Conservation (phyloP, 106 monocot genomes). For the Phalaenopsis aphrodite region DNA sequence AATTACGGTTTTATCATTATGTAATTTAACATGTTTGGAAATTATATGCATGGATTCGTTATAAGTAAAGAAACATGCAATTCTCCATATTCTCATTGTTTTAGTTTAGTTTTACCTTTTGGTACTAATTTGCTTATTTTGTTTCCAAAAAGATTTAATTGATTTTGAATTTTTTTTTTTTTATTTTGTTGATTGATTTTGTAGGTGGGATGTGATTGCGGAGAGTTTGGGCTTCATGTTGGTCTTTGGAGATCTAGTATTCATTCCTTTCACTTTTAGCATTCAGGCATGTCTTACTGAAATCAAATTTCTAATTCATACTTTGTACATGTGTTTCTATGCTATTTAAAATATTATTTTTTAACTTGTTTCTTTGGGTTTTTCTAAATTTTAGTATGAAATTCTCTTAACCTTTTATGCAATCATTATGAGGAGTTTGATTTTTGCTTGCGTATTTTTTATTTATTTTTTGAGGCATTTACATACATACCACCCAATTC, state of each 20-base stretch:
- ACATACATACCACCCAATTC: too few relatives aligned
- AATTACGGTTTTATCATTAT: background rate
- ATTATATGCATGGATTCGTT: too few relatives aligned
- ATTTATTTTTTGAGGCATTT: too few relatives aligned
- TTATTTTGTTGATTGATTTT: constrained; percentile 6
- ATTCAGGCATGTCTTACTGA: constrained; percentile 54
- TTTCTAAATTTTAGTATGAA: background rate
- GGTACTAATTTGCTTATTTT: background rate
- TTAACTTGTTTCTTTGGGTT: background rate
- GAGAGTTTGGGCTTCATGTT: constrained; percentile 95
- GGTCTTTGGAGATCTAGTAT: constrained; percentile 95
- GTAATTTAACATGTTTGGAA: background rate
- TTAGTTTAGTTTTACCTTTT: background rate
- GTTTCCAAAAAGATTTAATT: background rate
- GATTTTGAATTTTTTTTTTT: background rate
- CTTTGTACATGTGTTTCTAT: background rate
- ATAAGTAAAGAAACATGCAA: background rate
- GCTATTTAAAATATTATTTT: background rate
- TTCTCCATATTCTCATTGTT: background rate
- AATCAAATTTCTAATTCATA: constrained; percentile 5
- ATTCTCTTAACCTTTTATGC: background rate
- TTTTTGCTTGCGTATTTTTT: background rate
- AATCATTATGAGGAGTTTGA: background rate
- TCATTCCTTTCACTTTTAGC: constrained; percentile 95
- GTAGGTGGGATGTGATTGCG: constrained; percentile 97